Base-by-base conservation (phyloP, 768 basidiomycete genomes). In the Lanmaoa pseudosensibilis region DNA sequence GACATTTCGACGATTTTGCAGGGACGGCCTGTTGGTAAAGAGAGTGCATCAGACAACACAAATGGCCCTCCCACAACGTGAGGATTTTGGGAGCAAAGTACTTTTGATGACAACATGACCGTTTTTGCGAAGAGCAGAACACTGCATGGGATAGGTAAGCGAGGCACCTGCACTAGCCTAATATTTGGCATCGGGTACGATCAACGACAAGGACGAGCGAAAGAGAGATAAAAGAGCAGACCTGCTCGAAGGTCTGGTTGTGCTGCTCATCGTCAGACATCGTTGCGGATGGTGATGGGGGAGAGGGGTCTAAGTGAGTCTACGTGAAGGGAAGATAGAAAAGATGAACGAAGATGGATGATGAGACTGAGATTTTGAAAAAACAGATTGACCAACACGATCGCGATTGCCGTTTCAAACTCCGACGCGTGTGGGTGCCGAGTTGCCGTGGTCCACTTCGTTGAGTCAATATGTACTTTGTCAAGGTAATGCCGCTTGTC, bases 1-100 rank as follows among this genome's bases (percentile, higher is more conserved):
- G 94, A 96, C 95, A 97, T 98, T 75, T 97, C 94, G 67, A 94
- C 87, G 78, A 94, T 94, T 82, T 98, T 98, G 91, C 95, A 98
- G 64, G 95, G 95, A 66, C 94, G 86, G 65, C 81, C 88, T 90
- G 41, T 27, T 25, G 27, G 62, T 27, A 45, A 52, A 25, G 21
- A 36, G 34, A 27, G 41, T 10, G 32, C 6, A 43, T 50, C 21
- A 54, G 46, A 53, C 39, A 38, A 48, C 15, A 55, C 51, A 57
- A 56, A 19, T 46, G 39, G 34, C 43, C 52, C 50, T 23, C 7
- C 9, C 9, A 47, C 3, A 3, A 18, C 4, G 30, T 25, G 37
- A 21, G 43, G 41, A 41, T 11, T 16, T 21, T 25, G 15, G 16
- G 19, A 34, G 11, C 1, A 21, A 46, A 63, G 18, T 47, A 83